Evolutionary conservation across 768 basidiomycete species (phyloP).

Genomic region (Sarcodon sp.): DNA sequence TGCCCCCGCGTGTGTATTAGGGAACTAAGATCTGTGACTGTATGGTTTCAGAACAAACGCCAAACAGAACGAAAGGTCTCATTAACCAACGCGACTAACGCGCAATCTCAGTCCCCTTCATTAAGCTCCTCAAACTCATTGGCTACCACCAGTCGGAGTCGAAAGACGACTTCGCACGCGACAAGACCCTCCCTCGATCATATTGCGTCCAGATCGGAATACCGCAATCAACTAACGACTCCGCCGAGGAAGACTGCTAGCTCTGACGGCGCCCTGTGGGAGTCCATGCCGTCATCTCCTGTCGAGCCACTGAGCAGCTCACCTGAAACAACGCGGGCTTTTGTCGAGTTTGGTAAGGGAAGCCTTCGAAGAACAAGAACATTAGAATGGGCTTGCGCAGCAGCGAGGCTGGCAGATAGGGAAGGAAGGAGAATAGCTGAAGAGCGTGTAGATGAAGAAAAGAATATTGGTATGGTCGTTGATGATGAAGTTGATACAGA

Average conservation of each 20-base stretch:
- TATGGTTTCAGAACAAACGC: slow-evolving; percentile 25
- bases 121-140: slow-evolving; percentile 1
- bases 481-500: slow-evolving; percentile 39
- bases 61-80: slow-evolving; percentile 19
- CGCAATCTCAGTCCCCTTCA: neutral
- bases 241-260: slow-evolving; percentile 10
- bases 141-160: neutral
- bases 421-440: neutral
- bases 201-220: slow-evolving; percentile 5
- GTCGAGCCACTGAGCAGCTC: slow-evolving; percentile 7
- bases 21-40: slow-evolving; percentile 18
- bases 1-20: slow-evolving; percentile 1
- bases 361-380: slow-evolving; percentile 10
- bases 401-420: slow-evolving; percentile 12
- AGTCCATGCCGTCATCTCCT: slow-evolving; percentile 20
- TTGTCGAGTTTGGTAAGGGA: slow-evolving; percentile 13
- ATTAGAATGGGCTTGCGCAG: slow-evolving; percentile 26
- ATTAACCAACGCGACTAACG: neutral
- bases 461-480: slow-evolving; percentile 8
- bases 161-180: neutral
- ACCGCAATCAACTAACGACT: slow-evolving; percentile 6
- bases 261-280: slow-evolving; percentile 11
- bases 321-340: slow-evolving; percentile 7
- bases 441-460: slow-evolving; percentile 4
- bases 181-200: slow-evolving; percentile 6